Base-by-base conservation (phyloP, 2,329 filamentous ascomycete genomes). In the Pestalotiopsis sp. region DNA sequence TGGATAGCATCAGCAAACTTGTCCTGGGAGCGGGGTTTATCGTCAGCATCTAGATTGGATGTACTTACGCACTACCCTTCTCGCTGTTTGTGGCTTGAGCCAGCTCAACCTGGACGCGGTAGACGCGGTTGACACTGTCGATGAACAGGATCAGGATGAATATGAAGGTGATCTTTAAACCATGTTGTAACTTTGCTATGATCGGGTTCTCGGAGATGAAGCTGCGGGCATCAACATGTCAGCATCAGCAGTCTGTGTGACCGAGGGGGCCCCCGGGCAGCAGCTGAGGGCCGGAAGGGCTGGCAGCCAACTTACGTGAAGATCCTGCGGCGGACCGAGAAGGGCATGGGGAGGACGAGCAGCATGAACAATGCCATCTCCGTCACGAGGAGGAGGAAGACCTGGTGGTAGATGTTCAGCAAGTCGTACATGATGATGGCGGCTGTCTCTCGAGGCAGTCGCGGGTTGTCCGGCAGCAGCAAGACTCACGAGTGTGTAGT, bases 131-230 rank as follows among this genome's bases (percentile, higher is more conserved):
- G 81, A 98, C 95, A 79, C 94, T 97, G 84, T 99, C 96, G 77
- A 98, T 89, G 84, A 99, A 99, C 73, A 99, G 91, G 73, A 99
- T 97, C 69, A 98, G 87, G 78, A 99, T 98, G 85, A 99, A 99
- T 79, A 99, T 95, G 80, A 99, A 99, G 2, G 94, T 97, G 68
- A 99, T 99, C 89, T 98, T 98, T 84, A 99, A 88, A 77, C 94
- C 95, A 85, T 99, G 98, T 86, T 98, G 95, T 73, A 98, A 81
- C 81, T 98, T 98, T 56, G 95, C 96, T 69, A 99, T 88, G 66
- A 91, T 70, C 0, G 87, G 92, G 79, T 91, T 97, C 79, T 95
- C 93, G 66, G 95, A 98, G 78, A 99, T 95, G 89, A 99, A 99
- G 76, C 92, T 94, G 71, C 20, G 12, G 65, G 57, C 58, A 41